These are phyloP conservation scores for Venustampulla echinocandica DNA, from an alignment of 495 filamentous ascomycete species.

Conservation along the genomic window DNA sequence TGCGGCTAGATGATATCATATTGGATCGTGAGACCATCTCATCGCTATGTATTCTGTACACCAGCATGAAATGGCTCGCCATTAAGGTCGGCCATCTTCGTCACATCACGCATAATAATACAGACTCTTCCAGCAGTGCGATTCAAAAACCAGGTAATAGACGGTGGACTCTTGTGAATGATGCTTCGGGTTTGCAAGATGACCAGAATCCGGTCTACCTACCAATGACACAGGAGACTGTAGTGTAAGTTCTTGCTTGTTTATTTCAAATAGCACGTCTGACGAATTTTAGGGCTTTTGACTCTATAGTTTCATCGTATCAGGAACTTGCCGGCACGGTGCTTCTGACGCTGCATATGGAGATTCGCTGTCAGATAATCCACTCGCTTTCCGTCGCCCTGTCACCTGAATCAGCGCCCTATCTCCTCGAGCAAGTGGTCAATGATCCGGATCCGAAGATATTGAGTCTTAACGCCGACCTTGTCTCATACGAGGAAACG, in stretches of 20 bases:
- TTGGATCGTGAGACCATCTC: slow-evolving; percentile 78
- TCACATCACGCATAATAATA: slow-evolving; percentile 54
- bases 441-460: slow-evolving; percentile 73
- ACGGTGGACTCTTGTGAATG: slow-evolving; percentile 77
- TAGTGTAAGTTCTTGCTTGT: slow-evolving; percentile 41
- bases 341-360: slow-evolving; percentile 77
- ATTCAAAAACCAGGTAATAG: slow-evolving; percentile 45
- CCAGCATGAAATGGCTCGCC: slow-evolving; percentile 96
- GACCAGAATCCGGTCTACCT: slow-evolving; percentile 59
- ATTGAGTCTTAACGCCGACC: slow-evolving; percentile 65
- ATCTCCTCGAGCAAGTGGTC: slow-evolving; percentile 63
- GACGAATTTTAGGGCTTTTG: slow-evolving; percentile 56
- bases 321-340: slow-evolving; percentile 66
- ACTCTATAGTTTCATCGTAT: slow-evolving; percentile 72
- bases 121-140: slow-evolving; percentile 39
- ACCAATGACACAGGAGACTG: slow-evolving; percentile 81
- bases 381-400: slow-evolving; percentile 51
- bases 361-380: slow-evolving; percentile 74
- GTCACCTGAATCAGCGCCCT: slow-evolving; percentile 54
- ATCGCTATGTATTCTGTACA: slow-evolving; percentile 79
- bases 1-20: slow-evolving; percentile 75
- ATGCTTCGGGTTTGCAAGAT: slow-evolving; percentile 22
- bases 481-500: slow-evolving; percentile 78
- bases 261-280: slow-evolving; percentile 4
- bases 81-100: slow-evolving; percentile 68